Base-by-base conservation (phyloP, 169 alveolate species). In the Plasmodium falciparum region DNA sequence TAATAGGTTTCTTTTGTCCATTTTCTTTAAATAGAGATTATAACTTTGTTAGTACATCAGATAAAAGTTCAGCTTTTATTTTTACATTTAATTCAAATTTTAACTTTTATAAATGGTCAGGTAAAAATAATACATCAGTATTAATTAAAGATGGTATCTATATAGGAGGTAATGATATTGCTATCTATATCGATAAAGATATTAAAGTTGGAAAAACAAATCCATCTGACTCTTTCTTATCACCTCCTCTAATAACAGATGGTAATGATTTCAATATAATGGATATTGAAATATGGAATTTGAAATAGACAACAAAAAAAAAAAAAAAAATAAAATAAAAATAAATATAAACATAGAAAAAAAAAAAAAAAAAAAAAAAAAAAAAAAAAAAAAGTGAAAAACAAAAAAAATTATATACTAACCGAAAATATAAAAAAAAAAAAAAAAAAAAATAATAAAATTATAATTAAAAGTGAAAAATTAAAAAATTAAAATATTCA, bases 21-120 rank as follows among this genome's bases (percentile, higher is more conserved):
- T 78, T 78, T 66, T 78, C 89, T 12, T 58, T 78, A n/a, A 78
- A 66, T 17, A 78, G 89, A 78, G 89, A 78, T 52, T 20, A 49
- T 58, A 65, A 78, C 67, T 78, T 78, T 78, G 75, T 78, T 66
- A 78, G 56, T 22, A 29, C 54, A 5, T 52, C 78, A 11, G 89
- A 78, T 33, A 78, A 78, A 58, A 78, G 89, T 33, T 78, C 89
- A 29, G 75, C 89, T 49, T 78, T 78, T 59, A 15, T 78, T 2
- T 78, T 75, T 66, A 78, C 89, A 22, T 78, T 78, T 67, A 78
- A 78, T 66, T 65, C 78, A 3, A 29, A 39, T 12, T 78, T 78
- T 78, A 78, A 78, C 26, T 78, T 78, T 78, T 78, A 65, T 59
- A 78, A 49, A 49, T 78, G 89, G 89, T 78, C 89, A 78, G 89